Evolutionary conservation across 768 basidiomycete genomes (phyloP), one percentile per base, ranked within the genome.

Genomic region (Harrya chromipes): DNA sequence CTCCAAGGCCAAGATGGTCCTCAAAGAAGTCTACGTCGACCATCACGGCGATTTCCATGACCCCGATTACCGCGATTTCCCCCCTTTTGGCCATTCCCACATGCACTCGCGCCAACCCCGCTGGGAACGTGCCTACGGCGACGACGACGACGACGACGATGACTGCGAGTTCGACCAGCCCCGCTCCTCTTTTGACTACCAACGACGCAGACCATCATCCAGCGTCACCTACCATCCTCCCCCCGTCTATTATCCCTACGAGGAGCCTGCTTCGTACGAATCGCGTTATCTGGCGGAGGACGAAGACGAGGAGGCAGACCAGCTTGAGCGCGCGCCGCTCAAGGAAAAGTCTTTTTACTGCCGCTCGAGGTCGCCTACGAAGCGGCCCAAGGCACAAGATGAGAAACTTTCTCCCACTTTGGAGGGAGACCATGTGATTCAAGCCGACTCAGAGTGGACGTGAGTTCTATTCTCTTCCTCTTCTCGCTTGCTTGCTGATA

Each of bases 41-140:
- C 71, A 70, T 62, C 71, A 77, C 51, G 83, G 83, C 42, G 77
- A 82, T 64, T 70, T 83, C 21, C 83, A 85, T 59, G 83, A 85
- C 64, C 83, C 83, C 20, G 83, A 85, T 60, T 85, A 76, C 67
- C 74, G 82, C 53, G 74, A 83, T 67, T 85, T 85, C 52, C 83
- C 83, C 24, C 60, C 73, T 31, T 59, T 72, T 40, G 45, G 44
- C 14, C 49, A 59, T 36, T 21, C 55, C 10, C 55, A 58, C 37
- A 24, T 46, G 46, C 53, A 60, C 17, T 43, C 62, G 13, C 57
- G 63, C 27, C 64, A 69, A 1, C 65, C 72, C 0, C 60, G 53
- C 1, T 74, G 72, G 72, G 75, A 74, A 40, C 58, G 62, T 20
- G 58, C 55, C 4, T 59, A 64, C 39, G 43, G 46, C n/a, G 56